Evolutionary conservation across 208 protist genomes (phyloP).

Genomic region (Trypanosomatidae sp.): DNA sequence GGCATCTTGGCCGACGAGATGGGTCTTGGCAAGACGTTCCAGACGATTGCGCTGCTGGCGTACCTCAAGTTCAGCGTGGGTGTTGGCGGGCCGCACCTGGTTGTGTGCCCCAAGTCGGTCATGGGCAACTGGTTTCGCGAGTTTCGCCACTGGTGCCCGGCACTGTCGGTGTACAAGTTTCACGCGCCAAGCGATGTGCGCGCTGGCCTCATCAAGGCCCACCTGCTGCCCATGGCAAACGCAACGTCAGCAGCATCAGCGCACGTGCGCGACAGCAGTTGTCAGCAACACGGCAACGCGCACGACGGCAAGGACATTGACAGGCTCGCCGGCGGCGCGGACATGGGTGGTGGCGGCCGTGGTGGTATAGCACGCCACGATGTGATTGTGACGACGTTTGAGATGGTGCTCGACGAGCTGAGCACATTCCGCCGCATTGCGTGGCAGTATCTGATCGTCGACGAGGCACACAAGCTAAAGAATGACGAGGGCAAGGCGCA

Average conservation of each 20-base stretch:
- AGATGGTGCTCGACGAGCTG: constrained; percentile 92
- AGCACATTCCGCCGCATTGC: constrained; percentile 75
- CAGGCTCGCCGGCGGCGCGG: no score
- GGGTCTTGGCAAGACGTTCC: constrained; percentile 95
- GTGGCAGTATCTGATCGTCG: constrained; percentile 97
- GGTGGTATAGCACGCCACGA: no score
- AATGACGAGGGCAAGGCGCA: constrained; percentile 76
- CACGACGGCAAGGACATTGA: no score
- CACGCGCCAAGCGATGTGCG: constrained; percentile 92
- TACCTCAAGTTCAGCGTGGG: constrained; percentile 90
- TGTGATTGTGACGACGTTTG: constrained; percentile 96
- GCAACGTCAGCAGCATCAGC: no score
- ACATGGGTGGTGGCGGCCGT: no score
- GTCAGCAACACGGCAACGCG: no score
- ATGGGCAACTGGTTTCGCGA: constrained; percentile 98
- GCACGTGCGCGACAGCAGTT: no score
- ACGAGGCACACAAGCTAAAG: constrained; percentile 98
- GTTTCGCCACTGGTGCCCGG: constrained; percentile 93
- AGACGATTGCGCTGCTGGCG: constrained; percentile 94
- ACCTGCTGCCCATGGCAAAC: constrained; percentile 35
- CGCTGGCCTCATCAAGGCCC: constrained; percentile 42
- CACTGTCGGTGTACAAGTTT: constrained; percentile 87
- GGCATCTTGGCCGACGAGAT: constrained; percentile 99
- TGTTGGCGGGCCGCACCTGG: constrained; percentile 91
- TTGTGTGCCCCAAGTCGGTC: constrained; percentile 94